These are phyloP conservation scores for Pluteus cervinus DNA, from an alignment of 768 basidiomycete genomes.

Conservation along the genomic window DNA sequence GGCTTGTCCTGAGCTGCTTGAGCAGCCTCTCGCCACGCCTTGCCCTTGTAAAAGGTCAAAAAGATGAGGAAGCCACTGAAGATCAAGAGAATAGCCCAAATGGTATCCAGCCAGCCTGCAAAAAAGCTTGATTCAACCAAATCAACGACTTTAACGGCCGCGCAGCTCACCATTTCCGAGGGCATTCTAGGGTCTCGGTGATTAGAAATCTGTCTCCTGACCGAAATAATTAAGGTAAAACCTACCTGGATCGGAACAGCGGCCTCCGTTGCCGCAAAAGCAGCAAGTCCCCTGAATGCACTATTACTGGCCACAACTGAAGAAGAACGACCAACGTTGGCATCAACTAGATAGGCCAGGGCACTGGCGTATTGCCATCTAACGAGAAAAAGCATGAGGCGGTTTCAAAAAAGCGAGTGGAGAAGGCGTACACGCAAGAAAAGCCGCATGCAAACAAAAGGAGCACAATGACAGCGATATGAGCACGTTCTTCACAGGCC, in stretches of 20 bases:
- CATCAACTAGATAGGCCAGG: constrained; percentile 82
- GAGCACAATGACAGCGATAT: constrained; percentile 64
- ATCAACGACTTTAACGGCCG: neutral
- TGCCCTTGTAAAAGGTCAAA: constrained; percentile 56
- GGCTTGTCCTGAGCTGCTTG: too few relatives aligned
- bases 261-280: constrained; percentile 65
- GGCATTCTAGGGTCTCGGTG: constrained; percentile 32
- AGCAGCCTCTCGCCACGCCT: constrained; percentile 53
- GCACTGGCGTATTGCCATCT: constrained; percentile 52
- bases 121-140: neutral
- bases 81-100: constrained; percentile 47
- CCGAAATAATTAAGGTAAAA: constrained; percentile 1
- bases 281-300: constrained; percentile 62
- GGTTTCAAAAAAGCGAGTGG: neutral
- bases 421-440: constrained; percentile 54
- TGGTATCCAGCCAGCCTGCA: constrained; percentile 60
- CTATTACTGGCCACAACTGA: constrained; percentile 75
- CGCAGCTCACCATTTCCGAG: constrained; percentile 62
- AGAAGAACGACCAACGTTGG: constrained; percentile 75
- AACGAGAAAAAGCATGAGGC: constrained; percentile 25
- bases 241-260: constrained; percentile 66
- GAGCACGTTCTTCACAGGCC: constrained; percentile 56
- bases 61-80: constrained; percentile 49
- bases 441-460: constrained; percentile 72
- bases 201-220: neutral